Evolutionary conservation across 2,329 filamentous ascomycete genomes (phyloP), one percentile per base, ranked within the genome.

Genomic region (Penicillium sp.): DNA sequence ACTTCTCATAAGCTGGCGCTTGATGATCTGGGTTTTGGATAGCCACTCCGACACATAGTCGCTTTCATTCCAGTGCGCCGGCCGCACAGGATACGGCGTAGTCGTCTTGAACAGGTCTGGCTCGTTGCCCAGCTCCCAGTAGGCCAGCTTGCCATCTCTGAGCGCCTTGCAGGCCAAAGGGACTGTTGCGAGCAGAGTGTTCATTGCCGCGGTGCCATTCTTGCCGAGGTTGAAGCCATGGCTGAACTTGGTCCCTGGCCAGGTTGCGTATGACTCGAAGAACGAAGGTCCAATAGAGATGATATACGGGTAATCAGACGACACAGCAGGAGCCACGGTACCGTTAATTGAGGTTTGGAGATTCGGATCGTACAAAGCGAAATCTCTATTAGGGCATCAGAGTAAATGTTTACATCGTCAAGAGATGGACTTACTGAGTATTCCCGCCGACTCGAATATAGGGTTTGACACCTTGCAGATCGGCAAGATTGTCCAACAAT

Each of bases 111-210:
- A 83, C 6, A 83, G 60, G 57, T 84, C 79, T 0, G 79, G 78
- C 58, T 83, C 80, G 51, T 84, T 84, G 26, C 81, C 80, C 48
- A 83, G 77, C 54, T 81, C 78, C 77, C 77, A 84, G 46, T 67
- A 65, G 17, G 77, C 70, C 4, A 82, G 62, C 37, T 71, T 77
- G 4, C 71, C 73, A 8, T 62, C 60, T 2, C 67, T 63, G 0
- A 84, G 61, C 3, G 78, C 75, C 50, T 75, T 73, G 61, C 80
- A 84, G 2, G 72, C 79, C 27, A 80, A 59, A 0, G 76, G 70
- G 0, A 78, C 76, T 0, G 78, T 80, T 7, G 74, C 70, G 2
- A 76, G 51, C 1, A 83, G 67, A 0, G 74, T 76, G 21, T 74
- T 60, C 63, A 74, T 73, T 3, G 74, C 77, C 7, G 57, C 62